A percentile compares a stretch with the other conserved stretches of the same genome.
phyloP scores from a whole-genome alignment of 768 basidiomycete species.

The Panaeolus cyanescens region DNA sequence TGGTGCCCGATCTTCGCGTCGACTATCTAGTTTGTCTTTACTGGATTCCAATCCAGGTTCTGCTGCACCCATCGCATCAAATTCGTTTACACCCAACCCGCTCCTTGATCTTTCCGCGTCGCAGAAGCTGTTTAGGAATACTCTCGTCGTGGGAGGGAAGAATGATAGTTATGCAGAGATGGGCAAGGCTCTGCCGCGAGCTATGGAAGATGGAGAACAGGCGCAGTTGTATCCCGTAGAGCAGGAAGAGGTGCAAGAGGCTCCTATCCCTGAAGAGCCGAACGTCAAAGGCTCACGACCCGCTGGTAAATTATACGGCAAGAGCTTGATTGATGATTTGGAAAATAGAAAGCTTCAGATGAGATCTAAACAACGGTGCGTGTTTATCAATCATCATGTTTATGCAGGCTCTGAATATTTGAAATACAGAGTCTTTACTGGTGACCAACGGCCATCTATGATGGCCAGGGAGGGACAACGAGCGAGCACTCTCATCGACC shows the following conservation, averaged over 20 bases:
- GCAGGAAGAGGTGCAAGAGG: slow-evolving; percentile 37
- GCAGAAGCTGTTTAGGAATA: slow-evolving; percentile 86
- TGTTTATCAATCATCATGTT: background rate
- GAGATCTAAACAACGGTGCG: slow-evolving; percentile 82
- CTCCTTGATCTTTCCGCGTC: slow-evolving; percentile 70
- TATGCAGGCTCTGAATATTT: background rate
- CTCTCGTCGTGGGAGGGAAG: slow-evolving; percentile 69
- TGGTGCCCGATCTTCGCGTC: slow-evolving; percentile 62
- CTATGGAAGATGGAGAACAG: slow-evolving; percentile 79
- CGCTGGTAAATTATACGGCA: slow-evolving; percentile 83
- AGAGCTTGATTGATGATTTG: slow-evolving; percentile 88
- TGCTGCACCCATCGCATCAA: slow-evolving; percentile 49
- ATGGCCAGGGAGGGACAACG: slow-evolving; percentile 72
- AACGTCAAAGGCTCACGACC: slow-evolving; percentile 48
- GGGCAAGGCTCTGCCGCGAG: slow-evolving; percentile 64
- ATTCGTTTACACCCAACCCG: slow-evolving; percentile 81
- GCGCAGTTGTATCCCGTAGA: slow-evolving; percentile 46
- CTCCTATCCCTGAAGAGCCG: slow-evolving; percentile 30
- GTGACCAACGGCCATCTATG: slow-evolving; percentile 91
- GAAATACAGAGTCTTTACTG: slow-evolving; percentile 72
- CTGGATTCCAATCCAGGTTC: slow-evolving; percentile 24
- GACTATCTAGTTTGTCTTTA: slow-evolving; percentile 40
- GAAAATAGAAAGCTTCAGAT: slow-evolving; percentile 82
- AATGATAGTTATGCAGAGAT: slow-evolving; percentile 65
- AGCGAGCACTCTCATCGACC: slow-evolving; percentile 75